A percentile compares a stretch with the other conserved stretches of the same genome.
phyloP scores from a whole-genome alignment of 352 stramenopile genomes.

The Thalassiosira exigua region DNA sequence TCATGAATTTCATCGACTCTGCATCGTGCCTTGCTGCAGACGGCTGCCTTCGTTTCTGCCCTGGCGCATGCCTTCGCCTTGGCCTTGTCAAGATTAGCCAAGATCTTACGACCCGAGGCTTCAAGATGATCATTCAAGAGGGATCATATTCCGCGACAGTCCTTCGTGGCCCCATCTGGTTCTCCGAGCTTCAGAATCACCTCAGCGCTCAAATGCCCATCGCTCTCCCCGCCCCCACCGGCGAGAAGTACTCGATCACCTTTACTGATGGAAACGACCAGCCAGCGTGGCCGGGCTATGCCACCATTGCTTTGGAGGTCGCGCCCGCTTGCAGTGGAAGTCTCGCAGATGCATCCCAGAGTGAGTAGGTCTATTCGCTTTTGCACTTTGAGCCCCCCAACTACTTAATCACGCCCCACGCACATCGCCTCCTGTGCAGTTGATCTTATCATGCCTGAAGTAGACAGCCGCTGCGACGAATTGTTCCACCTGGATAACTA shows the following conservation, averaged over 20 bases:
- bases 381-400: too few species aligned
- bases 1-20: slow-evolving; percentile 34
- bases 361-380: too few species aligned
- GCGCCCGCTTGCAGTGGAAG: slow-evolving; percentile 19
- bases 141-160: slow-evolving; percentile 15
- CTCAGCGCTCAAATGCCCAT: slow-evolving; percentile 32
- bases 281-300: slow-evolving; percentile 39
- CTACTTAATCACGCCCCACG: too few species aligned
- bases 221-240: slow-evolving; percentile 13
- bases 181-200: slow-evolving; percentile 35
- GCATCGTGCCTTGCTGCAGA: slow-evolving; percentile 6
- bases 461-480: slow-evolving; percentile 8
- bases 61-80: slow-evolving; percentile 31
- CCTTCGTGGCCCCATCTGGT: slow-evolving; percentile 23
- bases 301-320: slow-evolving; percentile 6
- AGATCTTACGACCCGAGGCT: slow-evolving; percentile 24
- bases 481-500: slow-evolving; percentile 34
- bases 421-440: too few species aligned
- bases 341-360: slow-evolving; percentile 11
- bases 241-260: slow-evolving; percentile 25
- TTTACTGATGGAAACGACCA: slow-evolving; percentile 38
- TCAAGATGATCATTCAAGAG: slow-evolving; percentile 37
- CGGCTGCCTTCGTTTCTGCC: slow-evolving; percentile 33
- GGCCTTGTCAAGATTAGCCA: slow-evolving; percentile 26
- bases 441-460: slow-evolving; percentile 25